Percentiles rank a stretch among this genome's conserved stretches.
Conservation (phyloP, 441 rosid genomes). For the Gossypium laxum region DNA sequence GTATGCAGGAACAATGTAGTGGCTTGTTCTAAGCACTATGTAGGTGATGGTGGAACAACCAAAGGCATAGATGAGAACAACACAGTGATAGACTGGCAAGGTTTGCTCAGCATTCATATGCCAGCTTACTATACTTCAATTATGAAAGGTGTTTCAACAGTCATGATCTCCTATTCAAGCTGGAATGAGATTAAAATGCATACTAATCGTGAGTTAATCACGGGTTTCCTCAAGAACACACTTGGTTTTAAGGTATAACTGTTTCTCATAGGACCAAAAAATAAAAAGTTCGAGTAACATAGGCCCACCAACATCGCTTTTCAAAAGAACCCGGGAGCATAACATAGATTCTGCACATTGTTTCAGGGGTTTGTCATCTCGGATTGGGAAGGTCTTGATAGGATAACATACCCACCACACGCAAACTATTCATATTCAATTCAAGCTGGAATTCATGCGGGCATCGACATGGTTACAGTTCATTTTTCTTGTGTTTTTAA, state of each 20-base stretch:
- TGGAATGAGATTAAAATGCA: constrained; percentile 68
- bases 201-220: constrained; percentile 38
- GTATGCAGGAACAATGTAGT: constrained; percentile 42
- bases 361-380: constrained; percentile 49
- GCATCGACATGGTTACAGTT: constrained; percentile 55
- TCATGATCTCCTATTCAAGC: constrained; percentile 63
- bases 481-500: background rate
- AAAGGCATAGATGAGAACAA: constrained; percentile 50
- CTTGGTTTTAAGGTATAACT: constrained; percentile 41
- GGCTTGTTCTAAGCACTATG: constrained; percentile 64
- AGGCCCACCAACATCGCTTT: no score
- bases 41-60: constrained; percentile 68
- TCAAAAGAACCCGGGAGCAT: background rate
- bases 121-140: constrained; percentile 42
- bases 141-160: constrained; percentile 48
- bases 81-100: constrained; percentile 38
- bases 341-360: background rate
- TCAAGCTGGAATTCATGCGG: constrained; percentile 35
- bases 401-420: constrained; percentile 39
- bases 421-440: constrained; percentile 52
- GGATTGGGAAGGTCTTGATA: constrained; percentile 43
- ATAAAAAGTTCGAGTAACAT: no score
- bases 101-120: constrained; percentile 51
- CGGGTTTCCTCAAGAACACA: constrained; percentile 41
- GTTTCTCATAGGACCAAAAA: background rate